Evolutionary conservation across 2,329 filamentous ascomycete genomes (phyloP).

Genomic region (Blastomyces gilchristii): DNA sequence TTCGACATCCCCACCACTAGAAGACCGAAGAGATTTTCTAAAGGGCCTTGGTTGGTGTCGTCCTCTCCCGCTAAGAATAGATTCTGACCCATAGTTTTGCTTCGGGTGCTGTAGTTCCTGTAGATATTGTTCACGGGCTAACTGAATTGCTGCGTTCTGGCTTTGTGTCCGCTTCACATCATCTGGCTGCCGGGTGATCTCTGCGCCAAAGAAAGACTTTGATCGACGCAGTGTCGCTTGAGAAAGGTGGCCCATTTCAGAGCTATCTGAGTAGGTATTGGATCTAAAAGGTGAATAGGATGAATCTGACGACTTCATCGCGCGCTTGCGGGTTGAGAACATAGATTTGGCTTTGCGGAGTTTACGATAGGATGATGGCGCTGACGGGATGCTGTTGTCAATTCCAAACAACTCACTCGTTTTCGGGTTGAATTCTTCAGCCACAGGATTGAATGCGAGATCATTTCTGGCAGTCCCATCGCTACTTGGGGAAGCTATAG

Average conservation of each 20-base stretch:
- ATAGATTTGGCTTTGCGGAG: conserved; percentile 41
- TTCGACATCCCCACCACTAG: conserved; percentile 20
- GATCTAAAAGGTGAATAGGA: conserved; percentile 8
- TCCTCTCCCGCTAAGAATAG: conserved; percentile 17
- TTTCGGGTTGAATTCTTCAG: conserved; percentile 19
- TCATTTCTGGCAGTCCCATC: background rate
- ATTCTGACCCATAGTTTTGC: conserved; percentile 19
- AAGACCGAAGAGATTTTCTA: conserved; percentile 28
- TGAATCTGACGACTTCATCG: conserved; percentile 16
- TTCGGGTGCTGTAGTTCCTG: conserved; percentile 18
- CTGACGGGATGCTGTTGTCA: conserved; percentile 29
- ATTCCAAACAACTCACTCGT: conserved; percentile 26
- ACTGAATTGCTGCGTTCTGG: conserved; percentile 32
- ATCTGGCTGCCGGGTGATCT: conserved; percentile 16
- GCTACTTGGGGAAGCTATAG: background rate
- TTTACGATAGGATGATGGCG: conserved; percentile 39
- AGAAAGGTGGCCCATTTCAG: conserved; percentile 9
- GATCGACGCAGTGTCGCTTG: conserved; percentile 30
- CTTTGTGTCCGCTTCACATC: conserved; percentile 21
- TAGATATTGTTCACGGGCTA: conserved; percentile 33
- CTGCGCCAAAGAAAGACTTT: conserved; percentile 32
- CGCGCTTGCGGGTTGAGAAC: conserved; percentile 33
- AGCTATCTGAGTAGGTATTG: background rate
- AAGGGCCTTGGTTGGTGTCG: conserved; percentile 28
- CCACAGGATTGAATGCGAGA: conserved; percentile 14